Base-by-base conservation (phyloP, 2,329 filamentous ascomycete species). In the Ciborinia camelliae region DNA sequence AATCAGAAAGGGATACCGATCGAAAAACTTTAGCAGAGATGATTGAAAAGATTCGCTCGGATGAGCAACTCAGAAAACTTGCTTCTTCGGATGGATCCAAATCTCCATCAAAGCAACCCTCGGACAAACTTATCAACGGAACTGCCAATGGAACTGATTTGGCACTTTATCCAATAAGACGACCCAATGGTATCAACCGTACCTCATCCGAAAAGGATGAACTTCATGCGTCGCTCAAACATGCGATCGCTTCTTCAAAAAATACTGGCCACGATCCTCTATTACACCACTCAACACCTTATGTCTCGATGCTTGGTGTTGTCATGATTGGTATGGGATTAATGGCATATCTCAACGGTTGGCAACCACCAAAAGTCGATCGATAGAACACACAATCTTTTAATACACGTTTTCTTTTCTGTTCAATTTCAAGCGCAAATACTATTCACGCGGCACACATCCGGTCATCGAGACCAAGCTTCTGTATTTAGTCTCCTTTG, bases 261-360 rank as follows among this genome's bases (percentile, higher is more conserved):
- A 78, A 70, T 79, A 75, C 60, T 73, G 77, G 67, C 74, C 75
- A 67, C 80, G 80, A 83, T 54, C 78, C 77, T 59, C 73, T 83
- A 64, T 74, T 84, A 55, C 76, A 81, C 67, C 82, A 87, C 53
- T 82, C 84, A 64, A 81, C 90, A 65, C 91, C 91, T 20, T 94
- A 93, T 73, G 88, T 89, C 48, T 92, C 90, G 2, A 92, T 94
- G 84, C 78, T 95, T 53, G 89, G 91, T 14, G 91, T 95, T 39
- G 90, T 95, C 32, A 77, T 95, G 64, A 79, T 95, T 67, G 91
- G 91, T 39, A 89, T 95, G 79, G 90, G 91, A 18, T 76, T 95
- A 69, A 95, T 95, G 91, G 90, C 90, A 50, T 93, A 92, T 77
- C 82, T 95, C 71, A 95, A 95, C 73, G 89, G 89, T 60, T 94